Evolutionary conservation across 1,284 basidiomycete genomes (phyloP).

Genomic region (Vanrija humicola): DNA sequence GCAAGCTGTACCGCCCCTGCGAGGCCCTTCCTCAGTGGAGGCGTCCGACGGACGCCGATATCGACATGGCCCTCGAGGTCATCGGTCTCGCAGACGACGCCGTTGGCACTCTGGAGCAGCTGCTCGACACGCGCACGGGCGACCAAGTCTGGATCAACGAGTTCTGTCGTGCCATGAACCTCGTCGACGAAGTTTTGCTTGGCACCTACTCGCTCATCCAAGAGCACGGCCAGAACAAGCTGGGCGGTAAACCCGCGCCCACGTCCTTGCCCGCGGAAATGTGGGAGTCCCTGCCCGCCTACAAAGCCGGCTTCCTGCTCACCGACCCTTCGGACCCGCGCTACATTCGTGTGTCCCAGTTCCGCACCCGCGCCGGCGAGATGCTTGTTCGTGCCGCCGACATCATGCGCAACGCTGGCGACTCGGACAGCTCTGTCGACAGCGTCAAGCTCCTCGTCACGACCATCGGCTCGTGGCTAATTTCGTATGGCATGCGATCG

Average conservation of each 20-base stretch:
- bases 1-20: conserved; percentile 70
- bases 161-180: conserved; percentile 71
- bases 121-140: conserved; percentile 57
- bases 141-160: conserved; percentile 79
- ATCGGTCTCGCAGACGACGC: conserved; percentile 59
- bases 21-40: conserved; percentile 89
- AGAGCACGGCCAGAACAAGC: conserved; percentile 41
- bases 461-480: conserved; percentile 42
- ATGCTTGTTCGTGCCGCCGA: conserved; percentile 67
- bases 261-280: conserved; percentile 56
- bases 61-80: conserved; percentile 75
- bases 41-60: conserved; percentile 53
- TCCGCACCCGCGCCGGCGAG: conserved; percentile 66
- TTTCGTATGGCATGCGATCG: conserved; percentile 42
- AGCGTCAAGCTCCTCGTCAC: conserved; percentile 60
- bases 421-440: conserved; percentile 88
- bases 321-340: conserved; percentile 70
- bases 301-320: conserved; percentile 71
- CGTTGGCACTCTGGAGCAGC: conserved; percentile 61
- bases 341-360: conserved; percentile 61
- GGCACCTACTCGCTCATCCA: conserved; percentile 38
- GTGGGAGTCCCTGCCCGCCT: conserved; percentile 59
- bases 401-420: conserved; percentile 63
- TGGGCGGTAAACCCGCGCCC: conserved; percentile 30
- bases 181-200: conserved; percentile 35